Evolutionary conservation across 306 rosid species (phyloP).

Genomic region (Notholithocarpus densiflorus): DNA sequence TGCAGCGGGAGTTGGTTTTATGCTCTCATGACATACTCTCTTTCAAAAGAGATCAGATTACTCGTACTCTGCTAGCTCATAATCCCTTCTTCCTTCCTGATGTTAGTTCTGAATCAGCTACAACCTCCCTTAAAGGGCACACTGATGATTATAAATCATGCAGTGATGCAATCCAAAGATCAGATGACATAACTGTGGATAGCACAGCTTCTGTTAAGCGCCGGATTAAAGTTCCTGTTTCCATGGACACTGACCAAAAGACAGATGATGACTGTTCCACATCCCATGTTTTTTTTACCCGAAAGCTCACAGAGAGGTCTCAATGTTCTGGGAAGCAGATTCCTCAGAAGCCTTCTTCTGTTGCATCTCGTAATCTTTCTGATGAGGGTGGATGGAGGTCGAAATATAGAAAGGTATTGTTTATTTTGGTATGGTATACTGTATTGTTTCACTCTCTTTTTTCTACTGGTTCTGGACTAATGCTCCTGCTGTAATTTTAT

Average conservation of each 20-base stretch:
- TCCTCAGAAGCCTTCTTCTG: slow-evolving; percentile 57
- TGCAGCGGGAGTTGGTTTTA: slow-evolving; percentile 88
- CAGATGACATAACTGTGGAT: slow-evolving; percentile 90
- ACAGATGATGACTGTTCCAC: slow-evolving; percentile 84
- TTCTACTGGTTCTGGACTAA: background rate
- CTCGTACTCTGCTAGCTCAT: slow-evolving; percentile 57
- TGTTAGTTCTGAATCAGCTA: slow-evolving; percentile 95
- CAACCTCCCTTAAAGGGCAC: slow-evolving; percentile 85
- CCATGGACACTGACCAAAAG: slow-evolving; percentile 71
- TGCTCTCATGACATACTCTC: slow-evolving; percentile 89
- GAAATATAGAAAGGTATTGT: slow-evolving; percentile 70
- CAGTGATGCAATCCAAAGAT: slow-evolving; percentile 84
- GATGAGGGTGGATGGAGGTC: slow-evolving; percentile 79
- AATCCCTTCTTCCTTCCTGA: slow-evolving; percentile 68
- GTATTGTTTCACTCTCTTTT: background rate
- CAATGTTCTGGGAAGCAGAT: slow-evolving; percentile 89
- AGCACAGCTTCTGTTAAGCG: slow-evolving; percentile 68
- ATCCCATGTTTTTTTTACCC: slow-evolving; percentile 55
- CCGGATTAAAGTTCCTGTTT: slow-evolving; percentile 47
- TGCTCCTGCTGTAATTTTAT: slow-evolving; percentile 27
- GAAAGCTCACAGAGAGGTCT: slow-evolving; percentile 47
- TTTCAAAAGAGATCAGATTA: slow-evolving; percentile 76
- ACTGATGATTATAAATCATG: slow-evolving; percentile 80
- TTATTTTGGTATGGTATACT: background rate
- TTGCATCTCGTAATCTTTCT: slow-evolving; percentile 35